Percentiles rank a stretch among this genome's conserved stretches.
These are phyloP conservation scores for Aspergillus transmontanensis DNA, from an alignment of 2,329 filamentous ascomycete genomes.

Conservation along the genomic window DNA sequence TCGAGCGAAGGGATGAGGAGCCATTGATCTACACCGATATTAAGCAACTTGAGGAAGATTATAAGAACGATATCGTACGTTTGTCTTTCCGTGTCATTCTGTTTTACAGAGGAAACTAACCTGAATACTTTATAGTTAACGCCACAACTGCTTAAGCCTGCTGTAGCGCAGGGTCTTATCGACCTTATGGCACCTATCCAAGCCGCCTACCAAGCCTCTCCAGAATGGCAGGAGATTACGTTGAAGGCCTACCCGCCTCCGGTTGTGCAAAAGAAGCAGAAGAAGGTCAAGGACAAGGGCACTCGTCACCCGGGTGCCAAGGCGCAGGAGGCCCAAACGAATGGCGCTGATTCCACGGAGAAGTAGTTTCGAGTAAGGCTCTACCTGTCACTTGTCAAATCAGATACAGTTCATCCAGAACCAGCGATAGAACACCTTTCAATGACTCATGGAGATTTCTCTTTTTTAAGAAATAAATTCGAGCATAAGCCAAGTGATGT, in stretches of 20 bases:
- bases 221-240: constrained; percentile 79
- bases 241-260: constrained; percentile 79
- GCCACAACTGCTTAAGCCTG: constrained; percentile 86
- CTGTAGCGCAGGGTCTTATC: constrained; percentile 72
- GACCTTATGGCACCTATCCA: constrained; percentile 77
- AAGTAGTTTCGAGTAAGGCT: neutral
- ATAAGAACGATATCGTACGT: constrained; percentile 72
- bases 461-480: neutral
- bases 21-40: constrained; percentile 80
- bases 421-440: neutral
- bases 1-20: constrained; percentile 68
- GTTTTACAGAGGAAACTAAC: constrained; percentile 8
- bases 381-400: neutral
- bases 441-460: neutral
- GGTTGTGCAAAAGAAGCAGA: constrained; percentile 68
- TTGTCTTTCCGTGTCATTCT: neutral
- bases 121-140: constrained; percentile 59
- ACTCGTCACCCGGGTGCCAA: constrained; percentile 48
- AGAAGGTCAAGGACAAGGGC: constrained; percentile 77
- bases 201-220: constrained; percentile 66
- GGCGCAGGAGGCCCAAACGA: constrained; percentile 31
- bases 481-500: neutral
- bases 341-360: neutral
- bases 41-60: constrained; percentile 75
- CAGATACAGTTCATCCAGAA: neutral